Base-by-base conservation (phyloP, 371 early-diverging fungal species). In the Haplosporangium sp. region DNA sequence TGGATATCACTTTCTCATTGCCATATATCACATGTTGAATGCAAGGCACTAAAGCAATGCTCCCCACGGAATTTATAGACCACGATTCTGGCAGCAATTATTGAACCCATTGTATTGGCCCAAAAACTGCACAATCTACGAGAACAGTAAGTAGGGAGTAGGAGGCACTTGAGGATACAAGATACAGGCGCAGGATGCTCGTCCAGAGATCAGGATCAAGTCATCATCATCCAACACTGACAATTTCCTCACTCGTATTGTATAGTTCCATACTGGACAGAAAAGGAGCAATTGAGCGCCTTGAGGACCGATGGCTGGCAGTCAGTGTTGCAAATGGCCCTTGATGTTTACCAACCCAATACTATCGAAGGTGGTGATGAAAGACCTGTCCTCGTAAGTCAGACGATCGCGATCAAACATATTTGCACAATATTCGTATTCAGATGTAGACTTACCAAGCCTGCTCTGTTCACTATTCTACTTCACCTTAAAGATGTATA, bases 231-330 rank as follows among this genome's bases (percentile, higher is more conserved):
- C 23, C 41, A 37, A 23, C 21, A 3, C 23, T 47, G 11, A 45
- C 42, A n/a, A 8, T 42, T 21, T 47, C 50, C 18, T 51, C 2
- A 0, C 47, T 61, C 36, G 36, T 45, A 16, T 45, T 52, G 11
- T 63, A 7, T 55, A 89, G 90, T 89, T 55, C 83, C 85, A 11
- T 90, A 91, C 71, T 86, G 87, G 52, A 84, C 84, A 4, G 79
- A 82, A 29, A 81, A 81, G n/a, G 90, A 91, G 56, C 69, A 69
- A 40, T n/a, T 67, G 42, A 42, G 46, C 41, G 64, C 58, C 3
- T 20, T 64, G 45, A 36, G 12, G 18, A 43, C 60, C 11, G 80
- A 73, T 45, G 80, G 80, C 40, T 73, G 69, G 73, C 41, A 69
- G 45, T 58, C 80, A 0, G 69, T 62, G 18, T 38, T 62, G 1